phyloP scores from a whole-genome alignment of 305 asterid genomes.

The Salvia sclarea region DNA sequence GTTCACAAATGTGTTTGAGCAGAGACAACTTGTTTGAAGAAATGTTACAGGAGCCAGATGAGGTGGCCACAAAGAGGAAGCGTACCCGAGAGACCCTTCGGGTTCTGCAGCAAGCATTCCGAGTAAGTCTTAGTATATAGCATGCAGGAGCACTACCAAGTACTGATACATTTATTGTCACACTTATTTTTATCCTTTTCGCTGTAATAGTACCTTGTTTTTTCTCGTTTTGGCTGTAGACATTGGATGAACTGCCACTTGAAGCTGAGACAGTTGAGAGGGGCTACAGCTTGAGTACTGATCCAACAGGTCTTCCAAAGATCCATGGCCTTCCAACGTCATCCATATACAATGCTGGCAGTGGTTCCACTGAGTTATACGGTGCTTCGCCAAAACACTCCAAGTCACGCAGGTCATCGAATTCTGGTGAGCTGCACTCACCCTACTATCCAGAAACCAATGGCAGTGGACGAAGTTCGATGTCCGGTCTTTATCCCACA shows the following conservation, averaged over 20 bases:
- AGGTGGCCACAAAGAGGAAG: constrained; percentile 80
- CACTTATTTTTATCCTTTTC: not conserved
- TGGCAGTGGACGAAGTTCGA: constrained; percentile 57
- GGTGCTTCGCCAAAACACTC: constrained; percentile 59
- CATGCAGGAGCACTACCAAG: not conserved
- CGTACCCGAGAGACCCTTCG: constrained; percentile 87
- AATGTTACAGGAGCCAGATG: constrained; percentile 97
- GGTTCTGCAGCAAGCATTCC: constrained; percentile 90
- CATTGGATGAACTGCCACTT: constrained; percentile 94
- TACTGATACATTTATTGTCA: not conserved
- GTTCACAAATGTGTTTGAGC: constrained; percentile 35
- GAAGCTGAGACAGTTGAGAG: constrained; percentile 91
- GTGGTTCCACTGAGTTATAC: constrained; percentile 58
- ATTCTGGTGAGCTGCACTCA: constrained; percentile 73
- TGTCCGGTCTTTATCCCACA: constrained; percentile 52
- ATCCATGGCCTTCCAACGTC: constrained; percentile 90
- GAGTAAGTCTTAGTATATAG: constrained; percentile 51
- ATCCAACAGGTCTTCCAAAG: constrained; percentile 86
- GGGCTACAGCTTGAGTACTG: constrained; percentile 77
- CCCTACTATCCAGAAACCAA: constrained; percentile 61
- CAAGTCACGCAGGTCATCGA: constrained; percentile 63
- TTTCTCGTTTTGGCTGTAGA: constrained; percentile 36
- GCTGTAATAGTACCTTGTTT: not conserved
- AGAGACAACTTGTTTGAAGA: constrained; percentile 94
- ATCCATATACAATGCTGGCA: constrained; percentile 51